These are phyloP conservation scores for Canavalia ensiformis DNA, from an alignment of 306 rosid species.

Conservation along the genomic window DNA sequence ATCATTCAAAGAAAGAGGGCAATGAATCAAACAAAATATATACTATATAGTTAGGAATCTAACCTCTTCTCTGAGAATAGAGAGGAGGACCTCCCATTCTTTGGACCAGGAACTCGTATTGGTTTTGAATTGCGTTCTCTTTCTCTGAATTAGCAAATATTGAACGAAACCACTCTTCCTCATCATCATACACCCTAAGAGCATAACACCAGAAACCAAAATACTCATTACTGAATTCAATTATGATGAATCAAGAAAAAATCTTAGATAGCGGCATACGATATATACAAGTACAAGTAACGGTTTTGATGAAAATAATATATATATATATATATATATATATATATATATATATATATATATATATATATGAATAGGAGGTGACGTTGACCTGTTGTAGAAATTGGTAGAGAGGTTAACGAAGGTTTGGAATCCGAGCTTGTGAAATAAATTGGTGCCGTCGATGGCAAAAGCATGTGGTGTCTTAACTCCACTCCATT, in stretches of 20 bases:
- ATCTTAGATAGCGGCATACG: too few relatives aligned
- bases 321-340: too few relatives aligned
- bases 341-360: too few relatives aligned
- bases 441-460: constrained; percentile 68
- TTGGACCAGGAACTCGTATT: constrained; percentile 88
- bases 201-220: too few relatives aligned
- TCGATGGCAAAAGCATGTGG: constrained; percentile 79
- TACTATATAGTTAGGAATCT: background rate
- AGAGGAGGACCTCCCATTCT: constrained; percentile 90
- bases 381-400: constrained; percentile 68
- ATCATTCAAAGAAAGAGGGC: too few relatives aligned
- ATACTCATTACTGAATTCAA: too few relatives aligned
- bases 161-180: constrained; percentile 83
- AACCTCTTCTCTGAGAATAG: constrained; percentile 87
- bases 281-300: too few relatives aligned
- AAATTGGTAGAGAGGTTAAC: constrained; percentile 82
- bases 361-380: too few relatives aligned
- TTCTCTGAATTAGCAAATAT: constrained; percentile 75
- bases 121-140: constrained; percentile 81
- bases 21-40: too few relatives aligned
- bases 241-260: too few relatives aligned
- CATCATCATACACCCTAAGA: constrained; percentile 79
- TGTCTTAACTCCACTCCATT: constrained; percentile 80
- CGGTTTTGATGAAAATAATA: too few relatives aligned
- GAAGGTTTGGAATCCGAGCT: constrained; percentile 78